phyloP scores from a whole-genome alignment of 805 yeast genomes.

The Phaffomyces opuntiae region DNA sequence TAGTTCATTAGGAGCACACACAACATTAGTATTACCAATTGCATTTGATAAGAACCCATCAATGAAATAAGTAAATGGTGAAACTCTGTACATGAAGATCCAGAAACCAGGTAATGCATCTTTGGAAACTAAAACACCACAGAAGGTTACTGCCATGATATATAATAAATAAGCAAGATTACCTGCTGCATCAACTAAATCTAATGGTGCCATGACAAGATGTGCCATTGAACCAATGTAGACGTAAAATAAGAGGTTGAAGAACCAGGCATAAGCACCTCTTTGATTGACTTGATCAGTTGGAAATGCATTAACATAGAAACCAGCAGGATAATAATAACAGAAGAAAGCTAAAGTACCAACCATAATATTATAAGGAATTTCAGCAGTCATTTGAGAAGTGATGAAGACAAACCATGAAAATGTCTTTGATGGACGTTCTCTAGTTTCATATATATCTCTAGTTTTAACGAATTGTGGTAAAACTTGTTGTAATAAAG shows the following conservation, averaged over 20 bases:
- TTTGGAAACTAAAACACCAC: constrained; percentile 65
- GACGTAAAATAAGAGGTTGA: constrained; percentile 44
- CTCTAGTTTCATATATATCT: constrained; percentile 64
- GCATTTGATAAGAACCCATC: constrained; percentile 49
- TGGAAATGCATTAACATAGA: constrained; percentile 44
- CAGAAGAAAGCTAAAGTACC: constrained; percentile 58
- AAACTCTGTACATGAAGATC: constrained; percentile 68
- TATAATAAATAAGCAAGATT: constrained; percentile 48
- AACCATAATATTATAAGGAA: constrained; percentile 54
- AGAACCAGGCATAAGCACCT: constrained; percentile 39
- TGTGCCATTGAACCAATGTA: constrained; percentile 53
- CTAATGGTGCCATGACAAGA: constrained; percentile 49
- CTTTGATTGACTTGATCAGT: constrained; percentile 36
- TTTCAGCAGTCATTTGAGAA: constrained; percentile 57
- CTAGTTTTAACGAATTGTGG: constrained; percentile 58
- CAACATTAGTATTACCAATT: constrained; percentile 40
- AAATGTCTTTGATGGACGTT: constrained; percentile 66
- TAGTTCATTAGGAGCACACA: constrained; percentile 42
- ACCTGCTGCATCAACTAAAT: constrained; percentile 56
- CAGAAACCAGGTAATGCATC: constrained; percentile 59
- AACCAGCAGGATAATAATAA: constrained; percentile 69
- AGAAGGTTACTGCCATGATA: constrained; percentile 57
- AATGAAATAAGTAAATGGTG: constrained; percentile 63
- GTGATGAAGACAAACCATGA: constrained; percentile 57
- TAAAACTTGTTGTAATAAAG: constrained; percentile 54